A percentile compares a stretch with the other conserved stretches of the same genome.
These are phyloP conservation scores for Dioscorea cayenensis DNA, from an alignment of 116 monocot species.

Conservation along the genomic window DNA sequence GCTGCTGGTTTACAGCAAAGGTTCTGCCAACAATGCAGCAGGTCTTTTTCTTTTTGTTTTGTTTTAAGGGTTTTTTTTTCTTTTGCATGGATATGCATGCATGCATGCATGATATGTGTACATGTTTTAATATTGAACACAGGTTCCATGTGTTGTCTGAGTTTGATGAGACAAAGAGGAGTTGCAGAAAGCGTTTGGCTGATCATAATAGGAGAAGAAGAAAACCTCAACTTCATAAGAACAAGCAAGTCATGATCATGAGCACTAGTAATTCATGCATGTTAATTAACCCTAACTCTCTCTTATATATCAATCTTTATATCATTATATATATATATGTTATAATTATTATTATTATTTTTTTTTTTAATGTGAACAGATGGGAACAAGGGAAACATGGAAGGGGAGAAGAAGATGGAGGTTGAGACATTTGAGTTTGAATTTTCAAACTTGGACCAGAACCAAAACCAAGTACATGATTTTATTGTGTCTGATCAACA, in stretches of 20 bases:
- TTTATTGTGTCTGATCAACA: no score
- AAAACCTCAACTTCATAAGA: slow-evolving; percentile 27
- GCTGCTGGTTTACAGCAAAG: slow-evolving; percentile 48
- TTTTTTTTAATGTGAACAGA: background rate
- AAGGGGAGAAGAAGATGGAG: slow-evolving; percentile 2
- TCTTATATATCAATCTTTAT: background rate
- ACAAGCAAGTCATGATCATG: background rate
- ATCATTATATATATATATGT: background rate
- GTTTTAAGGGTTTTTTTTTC: background rate
- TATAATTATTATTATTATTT: no score
- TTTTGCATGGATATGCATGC: background rate
- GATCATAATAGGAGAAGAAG: slow-evolving; percentile 68
- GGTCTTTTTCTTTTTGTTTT: slow-evolving; percentile 10
- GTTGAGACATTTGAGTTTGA: background rate
- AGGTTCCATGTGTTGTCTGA: slow-evolving; percentile 63
- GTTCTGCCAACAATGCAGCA: slow-evolving; percentile 78
- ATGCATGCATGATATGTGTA: background rate
- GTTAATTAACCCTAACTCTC: background rate
- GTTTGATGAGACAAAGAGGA: slow-evolving; percentile 64
- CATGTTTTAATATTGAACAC: background rate
- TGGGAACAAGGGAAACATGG: background rate
- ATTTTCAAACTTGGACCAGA: background rate
- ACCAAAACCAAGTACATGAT: background rate
- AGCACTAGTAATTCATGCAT: background rate
- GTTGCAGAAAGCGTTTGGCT: slow-evolving; percentile 51